Conservation (phyloP, 2,329 filamentous ascomycete species). For the Drechmeria coniospora region DNA sequence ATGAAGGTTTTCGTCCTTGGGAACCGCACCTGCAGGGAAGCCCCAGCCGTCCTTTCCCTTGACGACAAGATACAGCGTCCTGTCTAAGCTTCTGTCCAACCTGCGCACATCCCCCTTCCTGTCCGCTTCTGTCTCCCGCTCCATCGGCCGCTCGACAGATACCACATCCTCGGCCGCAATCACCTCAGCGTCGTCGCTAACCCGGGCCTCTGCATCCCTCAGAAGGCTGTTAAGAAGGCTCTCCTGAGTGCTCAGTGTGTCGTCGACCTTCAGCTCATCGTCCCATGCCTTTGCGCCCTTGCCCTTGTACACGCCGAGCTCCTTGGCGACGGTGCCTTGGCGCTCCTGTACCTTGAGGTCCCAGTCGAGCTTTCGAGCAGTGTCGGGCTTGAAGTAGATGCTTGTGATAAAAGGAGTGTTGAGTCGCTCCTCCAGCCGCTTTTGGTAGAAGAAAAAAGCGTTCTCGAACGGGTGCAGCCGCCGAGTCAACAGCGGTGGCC, state of each 20-base stretch:
- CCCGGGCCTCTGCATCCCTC: conserved; percentile 54
- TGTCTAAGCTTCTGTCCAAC: conserved; percentile 62
- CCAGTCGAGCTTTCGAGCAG: conserved; percentile 75
- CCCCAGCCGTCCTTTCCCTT: conserved; percentile 62
- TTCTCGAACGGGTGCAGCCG: conserved; percentile 78
- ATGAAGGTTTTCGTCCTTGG: conserved; percentile 61
- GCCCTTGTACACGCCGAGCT: conserved; percentile 73
- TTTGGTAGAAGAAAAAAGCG: conserved; percentile 92
- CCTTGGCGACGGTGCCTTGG: conserved; percentile 56
- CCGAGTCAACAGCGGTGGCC: conserved; percentile 74
- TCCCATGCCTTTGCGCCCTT: conserved; percentile 64
- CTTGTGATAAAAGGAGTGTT: conserved; percentile 74
- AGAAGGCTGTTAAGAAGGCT: conserved; percentile 53
- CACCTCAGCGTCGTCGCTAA: conserved; percentile 44
- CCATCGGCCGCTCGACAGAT: conserved; percentile 53
- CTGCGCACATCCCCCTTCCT: conserved; percentile 56
- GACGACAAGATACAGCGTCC: conserved; percentile 79
- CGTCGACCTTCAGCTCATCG: conserved; percentile 72
- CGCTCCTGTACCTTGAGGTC: conserved; percentile 70
- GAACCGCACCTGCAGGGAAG: conserved; percentile 62
- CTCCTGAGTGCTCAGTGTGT: conserved; percentile 47
- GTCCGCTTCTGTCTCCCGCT: conserved; percentile 67
- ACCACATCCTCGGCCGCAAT: conserved; percentile 44
- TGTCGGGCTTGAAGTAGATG: conserved; percentile 91
- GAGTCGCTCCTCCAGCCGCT: conserved; percentile 85